Evolutionary conservation across 208 protist species (phyloP).

Genomic region (Herpetomonas muscarum): DNA sequence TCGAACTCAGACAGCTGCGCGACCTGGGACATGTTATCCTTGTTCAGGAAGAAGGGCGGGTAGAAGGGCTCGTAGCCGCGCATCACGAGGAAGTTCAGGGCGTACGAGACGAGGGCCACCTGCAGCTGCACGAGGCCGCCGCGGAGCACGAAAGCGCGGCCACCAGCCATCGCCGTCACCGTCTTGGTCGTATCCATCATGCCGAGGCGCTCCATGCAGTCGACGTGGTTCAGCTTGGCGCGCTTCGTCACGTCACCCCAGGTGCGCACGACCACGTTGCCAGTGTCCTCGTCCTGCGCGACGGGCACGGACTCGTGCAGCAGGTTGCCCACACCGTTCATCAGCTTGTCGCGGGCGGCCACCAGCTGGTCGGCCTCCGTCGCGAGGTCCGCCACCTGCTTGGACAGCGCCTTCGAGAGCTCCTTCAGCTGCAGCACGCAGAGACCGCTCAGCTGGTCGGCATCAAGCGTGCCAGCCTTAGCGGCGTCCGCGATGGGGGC

Average conservation of each 20-base stretch:
- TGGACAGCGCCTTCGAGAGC: constrained; percentile 75
- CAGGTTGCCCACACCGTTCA: constrained; percentile 94
- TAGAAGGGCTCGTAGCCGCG: constrained; percentile 95
- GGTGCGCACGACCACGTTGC: constrained; percentile 84
- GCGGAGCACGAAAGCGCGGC: constrained; percentile 98
- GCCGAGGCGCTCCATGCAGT: constrained; percentile 92
- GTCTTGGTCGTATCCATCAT: constrained; percentile 76
- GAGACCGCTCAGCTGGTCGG: constrained; percentile 54
- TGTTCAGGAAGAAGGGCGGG: constrained; percentile 99
- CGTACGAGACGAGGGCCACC: constrained; percentile 97
- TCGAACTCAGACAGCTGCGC: constrained; percentile 99
- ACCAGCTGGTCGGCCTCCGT: constrained; percentile 61
- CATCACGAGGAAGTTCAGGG: constrained; percentile 92
- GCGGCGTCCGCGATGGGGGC: constrained; percentile 47
- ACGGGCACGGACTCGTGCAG: constrained; percentile 95
- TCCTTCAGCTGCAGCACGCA: constrained; percentile 89
- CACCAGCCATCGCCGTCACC: constrained; percentile 93
- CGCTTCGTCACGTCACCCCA: constrained; percentile 82
- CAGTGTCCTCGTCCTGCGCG: constrained; percentile 93
- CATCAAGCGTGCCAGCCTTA: constrained; percentile 44
- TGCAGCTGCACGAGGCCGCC: constrained; percentile 97
- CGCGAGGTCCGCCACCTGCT: constrained; percentile 49
- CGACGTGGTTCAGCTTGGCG: constrained; percentile 86
- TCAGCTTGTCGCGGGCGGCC: constrained; percentile 65
- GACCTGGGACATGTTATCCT: constrained; percentile 96